Evolutionary conservation across 306 rosid species (phyloP).

Genomic region (Fagus sylvatica): DNA sequence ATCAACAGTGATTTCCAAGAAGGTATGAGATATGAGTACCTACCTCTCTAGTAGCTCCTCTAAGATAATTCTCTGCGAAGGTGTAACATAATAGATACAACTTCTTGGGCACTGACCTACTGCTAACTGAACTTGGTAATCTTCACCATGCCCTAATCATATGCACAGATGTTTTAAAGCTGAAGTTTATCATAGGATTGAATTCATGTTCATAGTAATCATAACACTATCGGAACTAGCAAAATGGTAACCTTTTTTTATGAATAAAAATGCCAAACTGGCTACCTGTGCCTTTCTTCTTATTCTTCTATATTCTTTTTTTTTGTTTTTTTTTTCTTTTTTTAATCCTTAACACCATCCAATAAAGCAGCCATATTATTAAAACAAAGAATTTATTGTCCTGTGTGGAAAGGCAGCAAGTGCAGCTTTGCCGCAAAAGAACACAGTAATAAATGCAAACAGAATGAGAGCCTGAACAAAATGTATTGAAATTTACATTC

Average conservation of each 20-base stretch:
- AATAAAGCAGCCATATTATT: neutral
- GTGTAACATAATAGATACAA: conserved; percentile 89
- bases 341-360: neutral
- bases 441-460: too few species aligned
- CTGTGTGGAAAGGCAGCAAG: too few species aligned
- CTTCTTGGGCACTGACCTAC: conserved; percentile 93
- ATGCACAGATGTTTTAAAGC: neutral
- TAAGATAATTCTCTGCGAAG: conserved; percentile 78
- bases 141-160: conserved; percentile 62
- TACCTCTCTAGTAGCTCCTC: conserved; percentile 90
- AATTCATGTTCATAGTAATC: conserved; percentile 7
- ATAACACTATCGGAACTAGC: neutral
- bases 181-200: neutral
- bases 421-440: too few species aligned
- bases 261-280: conserved; percentile 1
- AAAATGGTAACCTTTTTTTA: too few species aligned
- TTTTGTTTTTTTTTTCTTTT: too few species aligned
- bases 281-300: neutral
- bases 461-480: too few species aligned
- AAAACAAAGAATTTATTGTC: neutral
- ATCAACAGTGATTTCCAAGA: neutral
- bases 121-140: conserved; percentile 80
- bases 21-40: neutral
- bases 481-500: too few species aligned
- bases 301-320: neutral